Conservation (phyloP, 2,329 filamentous ascomycete species). For the Escovopsis sp. region DNA sequence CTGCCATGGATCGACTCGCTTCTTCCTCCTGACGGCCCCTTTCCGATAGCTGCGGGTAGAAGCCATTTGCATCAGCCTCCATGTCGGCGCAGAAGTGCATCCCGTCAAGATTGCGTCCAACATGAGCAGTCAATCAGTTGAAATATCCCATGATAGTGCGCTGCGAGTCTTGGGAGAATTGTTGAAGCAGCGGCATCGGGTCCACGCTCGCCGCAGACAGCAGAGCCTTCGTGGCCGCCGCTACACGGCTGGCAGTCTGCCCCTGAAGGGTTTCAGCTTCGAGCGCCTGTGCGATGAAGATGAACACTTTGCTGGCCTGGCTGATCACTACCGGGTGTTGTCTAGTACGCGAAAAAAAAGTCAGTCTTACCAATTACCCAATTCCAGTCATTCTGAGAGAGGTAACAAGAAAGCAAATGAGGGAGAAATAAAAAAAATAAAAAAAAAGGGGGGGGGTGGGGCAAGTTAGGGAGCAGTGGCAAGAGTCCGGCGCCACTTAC, state of each 20-base stretch:
- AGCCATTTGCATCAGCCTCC: too few species aligned
- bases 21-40: too few species aligned
- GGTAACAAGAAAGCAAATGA: too few species aligned
- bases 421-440: too few species aligned
- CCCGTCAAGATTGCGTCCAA: not conserved
- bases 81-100: too few species aligned
- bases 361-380: conserved; percentile 13
- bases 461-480: too few species aligned
- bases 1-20: too few species aligned
- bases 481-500: conserved; percentile 42
- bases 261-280: conserved; percentile 84
- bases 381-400: too few species aligned
- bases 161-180: conserved; percentile 68
- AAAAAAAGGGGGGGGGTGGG: too few species aligned
- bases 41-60: too few species aligned
- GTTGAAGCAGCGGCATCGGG: conserved; percentile 57
- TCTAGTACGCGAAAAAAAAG: conserved; percentile 37
- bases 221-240: conserved; percentile 62
- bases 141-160: conserved; percentile 68
- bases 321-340: conserved; percentile 69
- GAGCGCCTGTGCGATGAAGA: conserved; percentile 72
- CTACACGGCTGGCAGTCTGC: conserved; percentile 63
- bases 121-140: conserved; percentile 28
- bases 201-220: conserved; percentile 61
- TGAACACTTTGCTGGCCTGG: conserved; percentile 70